These are phyloP conservation scores for Penicillium malachiteum DNA, from an alignment of 495 filamentous ascomycete species.

Conservation along the genomic window DNA sequence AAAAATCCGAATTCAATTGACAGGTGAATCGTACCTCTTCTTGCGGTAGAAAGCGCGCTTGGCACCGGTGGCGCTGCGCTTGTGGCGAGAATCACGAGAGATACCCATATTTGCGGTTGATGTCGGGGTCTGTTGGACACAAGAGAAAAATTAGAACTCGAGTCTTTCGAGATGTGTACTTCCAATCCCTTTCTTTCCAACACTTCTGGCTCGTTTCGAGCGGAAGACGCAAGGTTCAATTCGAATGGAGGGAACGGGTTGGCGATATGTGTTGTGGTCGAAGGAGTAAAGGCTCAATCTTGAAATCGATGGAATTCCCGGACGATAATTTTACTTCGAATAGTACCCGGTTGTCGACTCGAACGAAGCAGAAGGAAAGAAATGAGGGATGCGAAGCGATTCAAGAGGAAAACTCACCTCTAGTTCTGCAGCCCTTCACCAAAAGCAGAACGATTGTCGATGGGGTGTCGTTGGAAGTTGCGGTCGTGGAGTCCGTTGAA, in stretches of 20 bases:
- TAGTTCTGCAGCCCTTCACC: constrained; percentile 51
- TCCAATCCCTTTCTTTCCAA: constrained; percentile 7
- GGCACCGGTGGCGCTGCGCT: constrained; percentile 95
- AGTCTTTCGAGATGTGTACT: constrained; percentile 13
- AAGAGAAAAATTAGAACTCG: constrained; percentile 29
- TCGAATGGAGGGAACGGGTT: constrained; percentile 1
- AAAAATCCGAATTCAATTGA: constrained; percentile 13
- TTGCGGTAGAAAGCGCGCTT: constrained; percentile 93
- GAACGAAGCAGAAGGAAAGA: constrained; percentile 27
- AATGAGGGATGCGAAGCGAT: constrained; percentile 16
- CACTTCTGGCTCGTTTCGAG: constrained; percentile 26
- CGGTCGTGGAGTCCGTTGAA: constrained; percentile 45
- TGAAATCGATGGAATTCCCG: constrained; percentile 17
- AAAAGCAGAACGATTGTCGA: constrained; percentile 46
- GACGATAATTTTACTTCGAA: constrained; percentile 10
- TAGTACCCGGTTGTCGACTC: constrained; percentile 21
- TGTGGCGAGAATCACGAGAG: constrained; percentile 98
- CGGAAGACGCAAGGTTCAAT: constrained; percentile 14
- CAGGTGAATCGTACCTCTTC: constrained; percentile 62
- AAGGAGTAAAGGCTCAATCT: constrained; percentile 9
- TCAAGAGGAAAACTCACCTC: constrained; percentile 42
- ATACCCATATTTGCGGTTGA: constrained; percentile 91
- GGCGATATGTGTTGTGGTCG: constrained; percentile 1
- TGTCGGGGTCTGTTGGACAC: constrained; percentile 50
- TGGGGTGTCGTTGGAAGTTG: constrained; percentile 44